Evolutionary conservation across 345 rosid species (phyloP), one percentile per base, ranked within the genome.

Genomic region (Arabidopsis suecica): DNA sequence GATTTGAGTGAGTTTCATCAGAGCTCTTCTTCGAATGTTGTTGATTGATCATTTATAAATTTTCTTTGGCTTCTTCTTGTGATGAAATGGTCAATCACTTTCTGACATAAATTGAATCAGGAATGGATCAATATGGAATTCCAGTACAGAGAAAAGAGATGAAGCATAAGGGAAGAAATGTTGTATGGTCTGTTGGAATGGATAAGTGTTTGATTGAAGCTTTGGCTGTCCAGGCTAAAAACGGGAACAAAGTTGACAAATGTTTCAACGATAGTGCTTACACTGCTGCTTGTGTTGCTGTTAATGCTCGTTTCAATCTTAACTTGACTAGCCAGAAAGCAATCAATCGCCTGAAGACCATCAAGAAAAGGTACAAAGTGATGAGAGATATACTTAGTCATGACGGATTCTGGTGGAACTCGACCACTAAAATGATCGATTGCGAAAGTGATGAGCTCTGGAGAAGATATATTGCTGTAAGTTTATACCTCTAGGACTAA

Each of bases 111-210:
- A 23, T 1, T 23, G 32, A 42, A 30, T 57, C 78, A 87, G 91
- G 85, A 69, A 85, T 91, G 97, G 93, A 89, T 54, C 89, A 83
- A 28, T 86, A 83, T 71, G 86, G 86, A 49, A 67, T 84, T 75
- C 90, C 81, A 57, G 85, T 75, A 9, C 86, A 80, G 68, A 85
- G 89, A 79, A 81, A 83, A 80, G 88, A 84, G 72, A 83, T 84
- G 88, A 91, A 89, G 81, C 91, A 91, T 74, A 86, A 84, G 77
- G 97, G 97, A 71, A 88, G 97, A 71, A 91, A 91, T 79, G 95
- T 91, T 69, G 89, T 89, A 7, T 91, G 97, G 97, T 91, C 93
- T 3, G 74, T 88, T 54, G 97, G 91, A 65, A 91, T 88, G 97
- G 97, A 89, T 81, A 91, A 88, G 79, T 91, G 97, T 66, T 80